phyloP scores from a whole-genome alignment of 169 alveolate species.

The Perkinsus marinus region DNA sequence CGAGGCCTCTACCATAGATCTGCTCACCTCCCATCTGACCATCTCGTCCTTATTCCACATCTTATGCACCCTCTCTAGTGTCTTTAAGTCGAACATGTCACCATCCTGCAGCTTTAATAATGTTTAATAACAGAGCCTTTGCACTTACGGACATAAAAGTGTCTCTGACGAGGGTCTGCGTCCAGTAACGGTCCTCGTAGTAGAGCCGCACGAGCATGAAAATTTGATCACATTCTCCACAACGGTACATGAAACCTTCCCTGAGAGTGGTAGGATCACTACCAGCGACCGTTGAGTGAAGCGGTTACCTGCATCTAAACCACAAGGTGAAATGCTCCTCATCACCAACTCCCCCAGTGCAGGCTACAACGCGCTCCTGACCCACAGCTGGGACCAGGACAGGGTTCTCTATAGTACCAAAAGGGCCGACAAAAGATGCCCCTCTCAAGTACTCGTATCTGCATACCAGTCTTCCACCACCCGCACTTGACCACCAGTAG shows the following conservation, averaged over 20 bases:
- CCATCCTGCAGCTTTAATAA: conserved; percentile 51
- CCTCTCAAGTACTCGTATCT: conserved; percentile 44
- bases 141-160: background rate
- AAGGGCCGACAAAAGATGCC: conserved; percentile 60
- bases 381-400: conserved; percentile 54
- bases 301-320: conserved; percentile 12
- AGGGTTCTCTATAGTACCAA: conserved; percentile 61
- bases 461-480: background rate
- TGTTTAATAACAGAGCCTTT: background rate
- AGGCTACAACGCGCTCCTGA: conserved; percentile 50
- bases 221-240: conserved; percentile 79
- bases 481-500: background rate
- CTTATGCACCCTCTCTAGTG: conserved; percentile 56
- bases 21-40: conserved; percentile 59
- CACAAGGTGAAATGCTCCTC: conserved; percentile 66
- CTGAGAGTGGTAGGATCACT: no score
- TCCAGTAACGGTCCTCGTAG: conserved; percentile 60
- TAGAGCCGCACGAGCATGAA: conserved; percentile 70
- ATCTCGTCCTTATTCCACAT: conserved; percentile 62
- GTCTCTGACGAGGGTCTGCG: conserved; percentile 56
- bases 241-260: conserved; percentile 72
- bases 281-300: no score
- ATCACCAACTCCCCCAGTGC: conserved; percentile 76
- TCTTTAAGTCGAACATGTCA: conserved; percentile 59
- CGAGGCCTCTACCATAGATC: background rate